Base-by-base conservation (phyloP, 495 filamentous ascomycete species). In the Neurospora sp. region DNA sequence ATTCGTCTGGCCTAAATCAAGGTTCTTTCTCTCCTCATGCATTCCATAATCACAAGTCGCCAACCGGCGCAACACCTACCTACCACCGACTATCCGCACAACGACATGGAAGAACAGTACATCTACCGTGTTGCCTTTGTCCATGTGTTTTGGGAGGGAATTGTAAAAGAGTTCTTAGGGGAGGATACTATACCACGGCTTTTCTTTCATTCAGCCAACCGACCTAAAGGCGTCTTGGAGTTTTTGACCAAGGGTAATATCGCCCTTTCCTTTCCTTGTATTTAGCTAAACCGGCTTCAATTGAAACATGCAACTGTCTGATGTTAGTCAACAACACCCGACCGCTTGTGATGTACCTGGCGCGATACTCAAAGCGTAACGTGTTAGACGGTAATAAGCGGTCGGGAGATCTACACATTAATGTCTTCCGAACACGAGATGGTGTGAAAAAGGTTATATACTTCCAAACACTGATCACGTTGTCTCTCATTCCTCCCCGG, bases 1-100 rank as follows among this genome's bases (percentile, higher is more conserved):
- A 76, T 83, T 40, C 73, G 77, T 37, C 38, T 78, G 22, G 39
- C 73, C 6, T 77, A 68, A 76, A 70, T 1, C 35, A 65, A 65
- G 27, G 53, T 35, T 65, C 53, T 65, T 65, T 16, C 53, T 18
- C 27, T 18, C 27, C 53, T 65, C 27, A 65, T 37, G 53, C 22
- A 35, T 65, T 65, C 53, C 12, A 65, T 65, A 0, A 9, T 27
- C 14, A 16, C 27, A 18, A 65, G 27, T 65, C 8, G 53, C 53
- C 31, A 31, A 35, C 31, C 12, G 53, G 53, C 27, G 27, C 53
- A 35, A 65, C 3, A 65, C 53, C 53, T 20, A 44, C 14, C 41
- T 65, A 16, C 31, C 16, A 9, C 37, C 2, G 59, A 69, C 27
- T 39, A 68, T 27, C 38, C 12, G 7, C 61, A 12, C 39, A 8